A percentile compares a stretch with the other conserved stretches of the same genome.
phyloP scores from a whole-genome alignment of 768 basidiomycete genomes.

The Russula lepida region DNA sequence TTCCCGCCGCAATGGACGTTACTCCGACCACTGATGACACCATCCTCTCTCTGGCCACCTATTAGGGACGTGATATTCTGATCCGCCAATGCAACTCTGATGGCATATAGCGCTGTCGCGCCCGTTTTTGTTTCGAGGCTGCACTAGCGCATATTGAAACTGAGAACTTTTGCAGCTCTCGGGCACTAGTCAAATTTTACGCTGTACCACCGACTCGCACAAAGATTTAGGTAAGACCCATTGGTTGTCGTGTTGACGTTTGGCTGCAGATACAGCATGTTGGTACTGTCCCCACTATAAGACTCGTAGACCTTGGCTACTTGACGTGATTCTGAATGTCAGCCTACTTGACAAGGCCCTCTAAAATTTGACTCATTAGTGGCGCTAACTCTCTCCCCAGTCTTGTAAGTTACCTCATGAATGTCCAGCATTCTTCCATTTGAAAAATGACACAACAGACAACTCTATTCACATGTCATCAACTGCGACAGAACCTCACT shows the following conservation, averaged over 20 bases:
- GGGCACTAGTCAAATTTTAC: background rate
- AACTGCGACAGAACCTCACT: background rate
- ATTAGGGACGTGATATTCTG: background rate
- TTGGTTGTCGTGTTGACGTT: background rate
- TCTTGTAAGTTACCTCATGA: too few species aligned
- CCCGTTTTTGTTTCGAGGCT: background rate
- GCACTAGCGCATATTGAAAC: background rate
- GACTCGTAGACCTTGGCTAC: background rate
- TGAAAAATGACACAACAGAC: background rate
- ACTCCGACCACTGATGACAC: background rate
- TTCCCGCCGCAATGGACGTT: too few species aligned
- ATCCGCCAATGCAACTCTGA: background rate
- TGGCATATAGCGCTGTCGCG: background rate
- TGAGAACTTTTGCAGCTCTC: background rate
- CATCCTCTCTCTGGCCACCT: background rate
- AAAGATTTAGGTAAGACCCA: background rate
- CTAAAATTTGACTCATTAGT: constrained; percentile 14
- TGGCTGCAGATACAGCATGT: background rate
- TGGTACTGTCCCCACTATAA: background rate
- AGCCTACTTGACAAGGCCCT: too few species aligned
- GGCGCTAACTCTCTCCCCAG: constrained; percentile 2
- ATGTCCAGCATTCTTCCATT: background rate
- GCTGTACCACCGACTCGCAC: background rate
- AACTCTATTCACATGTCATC: background rate
- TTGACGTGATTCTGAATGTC: background rate